Percentiles rank a stretch among this genome's conserved stretches.
phyloP scores from a whole-genome alignment of 2,329 filamentous ascomycete species.

The Colletotrichum sansevieriae region DNA sequence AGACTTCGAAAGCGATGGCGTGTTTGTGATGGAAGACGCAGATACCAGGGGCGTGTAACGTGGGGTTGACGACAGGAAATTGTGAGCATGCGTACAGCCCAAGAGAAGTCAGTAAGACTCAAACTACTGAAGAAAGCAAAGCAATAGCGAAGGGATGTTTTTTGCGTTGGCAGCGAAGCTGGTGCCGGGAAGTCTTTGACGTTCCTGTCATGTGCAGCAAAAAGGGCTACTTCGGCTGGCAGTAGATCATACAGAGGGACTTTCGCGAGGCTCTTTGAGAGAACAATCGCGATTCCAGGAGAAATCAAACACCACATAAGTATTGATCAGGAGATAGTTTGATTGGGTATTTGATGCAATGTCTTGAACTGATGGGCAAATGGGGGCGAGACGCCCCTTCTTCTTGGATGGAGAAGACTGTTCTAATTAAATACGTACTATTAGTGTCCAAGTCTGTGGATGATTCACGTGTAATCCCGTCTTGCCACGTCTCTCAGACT shows the following conservation, averaged over 20 bases:
- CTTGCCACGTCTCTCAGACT: neutral
- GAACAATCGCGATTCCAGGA: no score
- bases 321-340: neutral
- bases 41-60: neutral
- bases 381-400: neutral
- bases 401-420: neutral
- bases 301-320: neutral
- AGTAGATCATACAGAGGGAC: neutral
- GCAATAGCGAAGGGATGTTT: neutral
- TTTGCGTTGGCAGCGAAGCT: neutral
- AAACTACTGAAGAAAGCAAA: neutral
- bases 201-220: no score
- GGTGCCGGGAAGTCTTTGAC: neutral
- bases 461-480: neutral
- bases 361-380: neutral
- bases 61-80: neutral
- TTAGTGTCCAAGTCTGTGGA: slow-evolving; percentile 1
- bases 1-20: neutral
- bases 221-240: neutral
- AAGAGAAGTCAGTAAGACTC: neutral
- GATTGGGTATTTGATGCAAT: neutral
- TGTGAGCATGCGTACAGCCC: neutral
- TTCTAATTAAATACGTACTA: neutral
- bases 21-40: neutral
- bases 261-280: neutral